These are phyloP conservation scores for Dendrocalamus sinicus DNA, from an alignment of 176 grass and related monocot species.

Conservation along the genomic window DNA sequence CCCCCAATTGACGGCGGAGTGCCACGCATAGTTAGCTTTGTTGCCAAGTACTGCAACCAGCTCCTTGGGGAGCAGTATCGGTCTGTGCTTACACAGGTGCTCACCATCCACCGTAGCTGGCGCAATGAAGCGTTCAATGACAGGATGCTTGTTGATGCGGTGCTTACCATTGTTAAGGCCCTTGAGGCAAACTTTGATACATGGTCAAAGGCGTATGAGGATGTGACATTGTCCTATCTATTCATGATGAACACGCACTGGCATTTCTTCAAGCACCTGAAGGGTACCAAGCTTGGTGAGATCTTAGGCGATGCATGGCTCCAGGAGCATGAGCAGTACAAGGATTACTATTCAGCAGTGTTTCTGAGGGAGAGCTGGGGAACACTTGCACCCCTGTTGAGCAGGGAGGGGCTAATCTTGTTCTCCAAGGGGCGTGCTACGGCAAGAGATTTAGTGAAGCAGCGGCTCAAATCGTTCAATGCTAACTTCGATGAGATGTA, in stretches of 20 bases:
- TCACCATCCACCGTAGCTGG: conserved; percentile 85
- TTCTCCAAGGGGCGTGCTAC: conserved; percentile 89
- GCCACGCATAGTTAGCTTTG: conserved; percentile 65
- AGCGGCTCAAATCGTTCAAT: conserved; percentile 85
- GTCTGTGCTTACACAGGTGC: conserved; percentile 60
- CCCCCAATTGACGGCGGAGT: conserved; percentile 61
- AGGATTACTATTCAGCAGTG: conserved; percentile 69
- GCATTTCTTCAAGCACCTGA: conserved; percentile 85
- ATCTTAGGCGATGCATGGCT: conserved; percentile 69
- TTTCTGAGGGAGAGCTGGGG: conserved; percentile 94
- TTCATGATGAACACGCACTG: conserved; percentile 82
- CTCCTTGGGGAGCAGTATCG: conserved; percentile 64
- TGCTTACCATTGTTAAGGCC: conserved; percentile 60
- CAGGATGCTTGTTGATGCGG: conserved; percentile 56
- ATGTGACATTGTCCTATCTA: conserved; percentile 46
- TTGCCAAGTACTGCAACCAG: conserved; percentile 75
- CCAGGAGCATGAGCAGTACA: conserved; percentile 85
- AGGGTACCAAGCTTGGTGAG: conserved; percentile 74
- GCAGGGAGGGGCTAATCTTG: conserved; percentile 88
- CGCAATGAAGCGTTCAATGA: conserved; percentile 65
- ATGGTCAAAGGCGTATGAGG: conserved; percentile 72
- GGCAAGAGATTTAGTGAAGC: conserved; percentile 87
- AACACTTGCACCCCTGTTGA: conserved; percentile 71
- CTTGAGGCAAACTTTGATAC: conserved; percentile 71
- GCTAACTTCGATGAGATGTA: conserved; percentile 83